These are phyloP conservation scores for Albugo candida DNA, from an alignment of 352 stramenopile species.

Conservation along the genomic window DNA sequence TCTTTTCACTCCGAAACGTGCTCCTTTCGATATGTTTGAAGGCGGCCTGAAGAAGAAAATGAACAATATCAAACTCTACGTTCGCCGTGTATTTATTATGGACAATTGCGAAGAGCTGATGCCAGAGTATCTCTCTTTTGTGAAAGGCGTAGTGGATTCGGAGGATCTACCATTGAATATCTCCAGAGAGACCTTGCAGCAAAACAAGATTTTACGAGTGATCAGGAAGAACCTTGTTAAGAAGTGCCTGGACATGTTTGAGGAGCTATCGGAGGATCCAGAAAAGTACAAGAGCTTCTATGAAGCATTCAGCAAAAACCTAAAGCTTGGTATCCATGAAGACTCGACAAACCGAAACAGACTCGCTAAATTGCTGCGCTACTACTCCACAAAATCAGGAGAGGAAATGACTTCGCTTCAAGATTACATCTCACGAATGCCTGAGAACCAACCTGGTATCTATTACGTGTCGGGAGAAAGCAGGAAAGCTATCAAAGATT, in stretches of 20 bases:
- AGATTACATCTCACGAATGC: constrained; percentile 95
- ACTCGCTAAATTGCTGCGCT: constrained; percentile 98
- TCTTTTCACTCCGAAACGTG: constrained; percentile 96
- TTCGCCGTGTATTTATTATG: constrained; percentile 99
- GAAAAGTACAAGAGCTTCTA: constrained; percentile 99
- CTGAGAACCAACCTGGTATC: constrained; percentile 95
- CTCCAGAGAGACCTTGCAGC: constrained; percentile 98
- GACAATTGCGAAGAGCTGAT: constrained; percentile 99
- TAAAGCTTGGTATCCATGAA: constrained; percentile 99
- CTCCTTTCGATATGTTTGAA: constrained; percentile 99
- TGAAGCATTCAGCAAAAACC: constrained; percentile 98
- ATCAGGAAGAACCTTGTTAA: constrained; percentile 99
- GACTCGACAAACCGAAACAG: constrained; percentile 98
- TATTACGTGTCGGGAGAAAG: constrained; percentile 99
- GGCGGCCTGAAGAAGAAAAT: constrained; percentile 97
- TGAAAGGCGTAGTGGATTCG: constrained; percentile 99
- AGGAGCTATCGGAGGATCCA: constrained; percentile 93
- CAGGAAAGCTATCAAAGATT: constrained; percentile 98
- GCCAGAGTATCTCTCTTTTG: constrained; percentile 97
- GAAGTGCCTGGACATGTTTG: constrained; percentile 99
- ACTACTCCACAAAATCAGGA: constrained; percentile 97
- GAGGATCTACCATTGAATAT: constrained; percentile 99
- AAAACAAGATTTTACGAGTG: constrained; percentile 99
- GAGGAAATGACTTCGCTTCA: constrained; percentile 95
- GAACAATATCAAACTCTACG: constrained; percentile 99